phyloP scores from a whole-genome alignment of 2,329 filamentous ascomycete genomes.

The Daldinia sp. region DNA sequence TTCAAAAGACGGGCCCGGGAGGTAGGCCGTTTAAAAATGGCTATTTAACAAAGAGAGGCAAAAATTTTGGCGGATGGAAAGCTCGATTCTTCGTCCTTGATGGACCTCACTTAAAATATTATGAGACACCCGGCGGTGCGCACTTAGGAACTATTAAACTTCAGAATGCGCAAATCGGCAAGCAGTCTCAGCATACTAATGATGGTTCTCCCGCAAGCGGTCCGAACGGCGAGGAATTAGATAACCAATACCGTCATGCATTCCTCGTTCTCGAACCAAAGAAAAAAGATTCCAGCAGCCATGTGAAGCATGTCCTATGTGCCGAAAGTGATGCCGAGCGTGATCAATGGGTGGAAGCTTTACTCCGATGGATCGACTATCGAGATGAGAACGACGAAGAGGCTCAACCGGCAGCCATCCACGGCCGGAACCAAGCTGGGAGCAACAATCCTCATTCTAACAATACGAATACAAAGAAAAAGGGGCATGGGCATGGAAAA shows the following conservation, averaged over 20 bases:
- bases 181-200: constrained; percentile 78
- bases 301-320: constrained; percentile 93
- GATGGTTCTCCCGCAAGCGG: constrained; percentile 71
- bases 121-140: constrained; percentile 88
- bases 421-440: constrained; percentile 57
- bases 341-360: constrained; percentile 91
- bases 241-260: constrained; percentile 96
- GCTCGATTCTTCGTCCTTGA: constrained; percentile 75
- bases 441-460: constrained; percentile 53
- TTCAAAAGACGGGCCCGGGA: constrained; percentile 66
- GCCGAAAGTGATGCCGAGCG: constrained; percentile 94
- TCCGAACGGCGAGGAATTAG: constrained; percentile 75
- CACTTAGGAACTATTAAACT: constrained; percentile 95
- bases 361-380: constrained; percentile 89
- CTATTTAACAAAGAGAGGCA: constrained; percentile 95
- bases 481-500: constrained; percentile 55
- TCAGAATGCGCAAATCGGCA: constrained; percentile 90
- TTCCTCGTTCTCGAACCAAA: constrained; percentile 96
- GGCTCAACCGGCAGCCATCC: constrained; percentile 53
- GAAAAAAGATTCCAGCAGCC: constrained; percentile 88
- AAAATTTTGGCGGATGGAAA: constrained; percentile 99
- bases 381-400: constrained; percentile 71
- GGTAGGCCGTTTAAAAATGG: constrained; percentile 82
- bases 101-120: constrained; percentile 82
- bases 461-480: constrained; percentile 59